phyloP scores from a whole-genome alignment of 2,329 filamentous ascomycete species.

The Aspergillaceae sp. region DNA sequence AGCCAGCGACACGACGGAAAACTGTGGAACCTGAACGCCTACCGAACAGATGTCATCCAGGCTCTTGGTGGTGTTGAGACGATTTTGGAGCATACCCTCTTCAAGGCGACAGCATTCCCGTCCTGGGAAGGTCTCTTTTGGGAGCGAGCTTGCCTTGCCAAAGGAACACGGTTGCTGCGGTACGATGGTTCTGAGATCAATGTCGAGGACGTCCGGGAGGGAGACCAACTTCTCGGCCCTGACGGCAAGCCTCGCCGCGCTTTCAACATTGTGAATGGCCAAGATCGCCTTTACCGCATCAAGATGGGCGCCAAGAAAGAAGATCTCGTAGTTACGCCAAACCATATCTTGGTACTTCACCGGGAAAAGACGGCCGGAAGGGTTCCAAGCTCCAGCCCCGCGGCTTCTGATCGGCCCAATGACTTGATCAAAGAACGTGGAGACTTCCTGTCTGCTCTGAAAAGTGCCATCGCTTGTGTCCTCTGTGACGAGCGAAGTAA shows the following conservation, averaged over 20 bases:
- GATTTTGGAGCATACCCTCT: slow-evolving; percentile 91
- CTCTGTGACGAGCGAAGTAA: too few species aligned
- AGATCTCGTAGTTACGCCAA: slow-evolving; percentile 43
- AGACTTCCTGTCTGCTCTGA: too few species aligned
- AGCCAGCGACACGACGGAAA: slow-evolving; percentile 96
- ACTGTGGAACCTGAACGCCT: slow-evolving; percentile 92
- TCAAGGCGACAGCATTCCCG: slow-evolving; percentile 93
- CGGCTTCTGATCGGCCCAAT: too few species aligned
- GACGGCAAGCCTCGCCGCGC: slow-evolving; percentile 41
- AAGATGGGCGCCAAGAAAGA: slow-evolving; percentile 35
- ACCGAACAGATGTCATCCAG: slow-evolving; percentile 94
- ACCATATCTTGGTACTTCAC: slow-evolving; percentile 43
- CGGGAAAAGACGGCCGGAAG: slow-evolving; percentile 18
- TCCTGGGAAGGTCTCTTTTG: slow-evolving; percentile 96
- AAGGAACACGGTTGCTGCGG: slow-evolving; percentile 38
- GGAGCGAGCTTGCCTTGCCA: slow-evolving; percentile 54
- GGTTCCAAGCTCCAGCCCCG: too few species aligned
- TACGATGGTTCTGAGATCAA: slow-evolving; percentile 38
- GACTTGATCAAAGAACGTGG: too few species aligned
- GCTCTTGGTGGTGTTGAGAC: slow-evolving; percentile 94
- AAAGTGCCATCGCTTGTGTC: too few species aligned
- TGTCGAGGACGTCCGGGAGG: slow-evolving; percentile 43
- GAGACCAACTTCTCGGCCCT: slow-evolving; percentile 43
- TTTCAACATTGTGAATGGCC: slow-evolving; percentile 44
- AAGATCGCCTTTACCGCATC: slow-evolving; percentile 43